Percentiles rank a stretch among this genome's conserved stretches.
Conservation (phyloP, 2,329 filamentous ascomycete species). For the Cylindrodendrum hubeiense region DNA sequence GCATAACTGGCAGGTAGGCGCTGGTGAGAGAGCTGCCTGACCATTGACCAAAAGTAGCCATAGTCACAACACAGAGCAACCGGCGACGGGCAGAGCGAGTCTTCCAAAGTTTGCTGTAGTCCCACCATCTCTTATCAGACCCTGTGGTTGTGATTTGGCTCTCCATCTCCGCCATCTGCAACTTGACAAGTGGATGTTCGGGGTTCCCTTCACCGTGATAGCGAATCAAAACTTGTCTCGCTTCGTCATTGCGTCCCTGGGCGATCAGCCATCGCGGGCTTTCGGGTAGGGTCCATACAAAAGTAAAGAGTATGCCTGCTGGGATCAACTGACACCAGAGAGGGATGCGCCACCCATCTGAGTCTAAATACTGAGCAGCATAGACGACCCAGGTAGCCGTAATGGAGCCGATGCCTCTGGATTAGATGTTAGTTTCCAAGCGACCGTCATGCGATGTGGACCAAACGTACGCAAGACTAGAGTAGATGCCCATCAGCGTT, state of each 20-base stretch:
- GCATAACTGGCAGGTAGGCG: conserved; percentile 63
- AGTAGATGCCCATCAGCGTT: background rate
- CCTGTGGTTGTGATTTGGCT: background rate
- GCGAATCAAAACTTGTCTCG: background rate
- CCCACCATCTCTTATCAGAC: conserved; percentile 61
- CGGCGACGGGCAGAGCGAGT: conserved; percentile 54
- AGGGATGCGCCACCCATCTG: background rate
- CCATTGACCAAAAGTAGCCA: conserved; percentile 61
- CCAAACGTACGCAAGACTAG: too few species aligned
- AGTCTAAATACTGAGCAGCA: background rate
- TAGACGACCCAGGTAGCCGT: background rate
- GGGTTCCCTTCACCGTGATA: background rate
- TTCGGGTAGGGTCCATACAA: background rate
- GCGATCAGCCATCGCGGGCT: background rate
- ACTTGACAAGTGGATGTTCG: background rate
- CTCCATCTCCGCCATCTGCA: conserved; percentile 34
- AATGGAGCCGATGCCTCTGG: background rate
- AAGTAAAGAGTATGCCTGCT: background rate
- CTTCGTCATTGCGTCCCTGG: background rate
- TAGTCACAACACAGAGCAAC: conserved; percentile 50
- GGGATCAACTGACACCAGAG: background rate
- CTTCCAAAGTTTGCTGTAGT: conserved; percentile 59
- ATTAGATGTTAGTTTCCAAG: too few species aligned
- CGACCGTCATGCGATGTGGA: too few species aligned
- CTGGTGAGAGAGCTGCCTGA: conserved; percentile 56